Conservation (phyloP, 176 grass and related monocot species). For the Eragrostis curvula region DNA sequence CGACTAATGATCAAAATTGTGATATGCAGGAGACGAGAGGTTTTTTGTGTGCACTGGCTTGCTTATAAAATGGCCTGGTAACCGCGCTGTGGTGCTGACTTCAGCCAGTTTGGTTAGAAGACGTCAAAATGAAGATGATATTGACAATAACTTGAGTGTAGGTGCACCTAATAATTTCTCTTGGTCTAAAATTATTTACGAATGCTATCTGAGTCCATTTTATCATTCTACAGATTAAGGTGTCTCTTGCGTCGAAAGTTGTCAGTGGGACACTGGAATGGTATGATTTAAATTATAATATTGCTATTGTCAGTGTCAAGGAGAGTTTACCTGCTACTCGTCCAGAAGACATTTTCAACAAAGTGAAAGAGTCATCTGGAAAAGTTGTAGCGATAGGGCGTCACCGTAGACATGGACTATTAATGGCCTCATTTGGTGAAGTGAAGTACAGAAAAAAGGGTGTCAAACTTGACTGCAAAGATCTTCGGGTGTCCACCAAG, state of each 20-base stretch:
- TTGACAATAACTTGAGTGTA: slow-evolving; percentile 21
- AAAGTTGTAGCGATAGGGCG: slow-evolving; percentile 30
- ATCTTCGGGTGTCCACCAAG: slow-evolving; percentile 11
- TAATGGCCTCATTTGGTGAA: slow-evolving; percentile 31
- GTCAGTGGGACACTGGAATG: slow-evolving; percentile 32
- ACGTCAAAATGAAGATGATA: neutral
- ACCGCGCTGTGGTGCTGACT: slow-evolving; percentile 13
- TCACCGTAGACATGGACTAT: neutral
- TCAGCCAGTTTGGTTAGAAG: slow-evolving; percentile 40
- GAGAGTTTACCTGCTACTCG: neutral
- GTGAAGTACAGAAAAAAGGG: neutral
- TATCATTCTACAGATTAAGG: slow-evolving; percentile 33
- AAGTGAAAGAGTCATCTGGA: neutral
- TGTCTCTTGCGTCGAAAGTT: slow-evolving; percentile 25
- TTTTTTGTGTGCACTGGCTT: slow-evolving; percentile 36
- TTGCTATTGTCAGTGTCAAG: slow-evolving; percentile 18
- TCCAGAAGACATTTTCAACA: neutral
- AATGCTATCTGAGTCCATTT: neutral
- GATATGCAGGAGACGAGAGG: slow-evolving; percentile 12
- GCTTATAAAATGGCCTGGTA: slow-evolving; percentile 41
- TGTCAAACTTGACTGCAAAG: slow-evolving; percentile 24
- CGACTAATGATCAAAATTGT: neutral
- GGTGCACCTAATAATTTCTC: neutral
- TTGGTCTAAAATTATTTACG: neutral
- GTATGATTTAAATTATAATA: slow-evolving; percentile 33